Evolutionary conservation across 768 basidiomycete species (phyloP), one percentile per base, ranked within the genome.

Genomic region (Suillus paluster): DNA sequence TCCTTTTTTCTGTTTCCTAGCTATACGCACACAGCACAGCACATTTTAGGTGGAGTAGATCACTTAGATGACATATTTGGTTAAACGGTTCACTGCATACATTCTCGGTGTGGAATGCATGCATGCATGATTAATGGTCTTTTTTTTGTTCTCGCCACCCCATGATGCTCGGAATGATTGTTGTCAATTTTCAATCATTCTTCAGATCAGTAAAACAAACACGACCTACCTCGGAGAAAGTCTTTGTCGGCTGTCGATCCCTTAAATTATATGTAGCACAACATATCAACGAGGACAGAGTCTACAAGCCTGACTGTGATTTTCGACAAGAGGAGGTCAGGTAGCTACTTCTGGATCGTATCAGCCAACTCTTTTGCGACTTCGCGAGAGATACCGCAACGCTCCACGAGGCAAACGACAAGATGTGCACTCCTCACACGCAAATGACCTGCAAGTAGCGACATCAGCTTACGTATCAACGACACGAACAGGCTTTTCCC

Each of bases 381-480:
- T 5, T 72, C 72, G 17, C 61, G 46, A 33, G 72, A 71, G 65
- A 75, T 62, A 50, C 62, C 63, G 59, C 72, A 75, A 19, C 72
- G 72, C 17, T 59, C 15, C 21, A 57, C 67, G 58, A 73, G 63
- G 23, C 68, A 58, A 53, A 63, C 63, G 63, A 67, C 5, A 2
- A 70, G 48, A 9, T 72, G 61, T 50, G 30, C 68, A 56, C 42
- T 62, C 30, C 60, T 70, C 9, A 68, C 66, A 25, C 33, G 59
- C 55, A 2, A 30, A 30, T 27, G 25, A 17, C 27, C 64, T 49
- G 61, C 54, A 44, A 73, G 59, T 21, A 75, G 58, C 25, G 53
- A 53, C 52, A 10, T 59, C 64, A 72, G 57, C 12, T 55, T 59
- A 42, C 21, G 52, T 39, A 49, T 60, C 11, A 72, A 8, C 54